Conservation (phyloP, 139 green algal species). For the Chloropicon primus region DNA sequence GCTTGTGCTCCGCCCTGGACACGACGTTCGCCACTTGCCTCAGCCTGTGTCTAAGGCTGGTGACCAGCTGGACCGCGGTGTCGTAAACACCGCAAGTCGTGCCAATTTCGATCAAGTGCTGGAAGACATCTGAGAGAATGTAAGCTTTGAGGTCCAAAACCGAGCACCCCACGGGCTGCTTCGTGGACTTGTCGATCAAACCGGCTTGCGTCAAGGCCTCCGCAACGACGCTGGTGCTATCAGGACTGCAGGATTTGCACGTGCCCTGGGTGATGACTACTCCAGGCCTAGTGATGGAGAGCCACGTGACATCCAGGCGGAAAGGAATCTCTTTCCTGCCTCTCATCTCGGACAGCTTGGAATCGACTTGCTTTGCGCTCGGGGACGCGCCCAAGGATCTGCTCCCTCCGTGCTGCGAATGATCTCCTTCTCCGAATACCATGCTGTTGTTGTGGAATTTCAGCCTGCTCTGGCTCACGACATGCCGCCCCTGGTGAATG, state of each 20-base stretch:
- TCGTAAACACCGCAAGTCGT: constrained; percentile 35
- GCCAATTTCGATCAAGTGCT: constrained; percentile 62
- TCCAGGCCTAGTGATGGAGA: constrained; percentile 39
- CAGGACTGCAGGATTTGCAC: constrained; percentile 13
- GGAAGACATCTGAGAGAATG: constrained; percentile 61
- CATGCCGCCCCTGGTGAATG: not conserved
- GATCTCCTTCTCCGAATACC: not conserved
- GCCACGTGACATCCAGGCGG: constrained; percentile 46
- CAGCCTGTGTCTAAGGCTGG: constrained; percentile 50
- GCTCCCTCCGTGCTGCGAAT: not conserved
- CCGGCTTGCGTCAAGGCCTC: constrained; percentile 16
- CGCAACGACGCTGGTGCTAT: constrained; percentile 20
- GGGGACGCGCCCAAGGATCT: not conserved
- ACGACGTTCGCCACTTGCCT: constrained; percentile 31
- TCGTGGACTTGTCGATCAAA: constrained; percentile 2
- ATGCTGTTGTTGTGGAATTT: not conserved
- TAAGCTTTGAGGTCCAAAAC: constrained; percentile 31
- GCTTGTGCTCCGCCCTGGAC: constrained; percentile 8
- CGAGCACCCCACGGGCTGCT: not conserved
- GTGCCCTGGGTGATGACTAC: constrained; percentile 54
- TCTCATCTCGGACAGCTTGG: constrained; percentile 19
- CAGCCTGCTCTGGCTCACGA: constrained; percentile 22
- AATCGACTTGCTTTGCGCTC: not conserved
- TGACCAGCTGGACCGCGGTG: constrained; percentile 39
- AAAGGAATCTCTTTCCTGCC: constrained; percentile 13